A percentile compares a stretch with the other conserved stretches of the same genome.
Conservation (phyloP, 306 rosid species). For the Ormosia semicastrata region DNA sequence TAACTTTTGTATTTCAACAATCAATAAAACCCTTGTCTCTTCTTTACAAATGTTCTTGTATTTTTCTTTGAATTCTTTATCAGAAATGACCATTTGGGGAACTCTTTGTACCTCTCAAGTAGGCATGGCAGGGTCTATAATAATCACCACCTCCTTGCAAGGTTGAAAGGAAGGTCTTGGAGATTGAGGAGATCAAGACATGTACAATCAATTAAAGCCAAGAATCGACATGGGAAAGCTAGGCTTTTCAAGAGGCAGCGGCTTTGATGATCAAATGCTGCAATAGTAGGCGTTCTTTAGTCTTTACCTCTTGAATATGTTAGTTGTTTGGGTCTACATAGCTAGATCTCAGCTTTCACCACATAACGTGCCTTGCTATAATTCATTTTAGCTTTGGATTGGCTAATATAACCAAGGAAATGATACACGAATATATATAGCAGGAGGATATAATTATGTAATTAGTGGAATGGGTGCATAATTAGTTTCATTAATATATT, state of each 20-base stretch:
- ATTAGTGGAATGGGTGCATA: neutral
- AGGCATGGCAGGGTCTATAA: neutral
- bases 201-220: neutral
- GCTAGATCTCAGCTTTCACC: too few relatives aligned
- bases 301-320: neutral
- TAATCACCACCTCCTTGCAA: neutral
- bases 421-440: too few relatives aligned
- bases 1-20: too few relatives aligned
- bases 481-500: neutral
- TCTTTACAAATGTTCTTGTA: too few relatives aligned
- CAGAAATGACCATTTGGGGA: constrained; percentile 7
- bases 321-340: too few relatives aligned
- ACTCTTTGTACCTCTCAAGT: neutral
- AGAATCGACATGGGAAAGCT: neutral
- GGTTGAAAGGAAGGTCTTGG: constrained; percentile 23
- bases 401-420: neutral
- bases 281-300: neutral
- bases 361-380: too few relatives aligned
- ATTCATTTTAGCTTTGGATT: neutral
- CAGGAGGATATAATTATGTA: too few relatives aligned
- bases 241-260: neutral
- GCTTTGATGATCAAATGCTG: neutral
- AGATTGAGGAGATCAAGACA: constrained; percentile 5
- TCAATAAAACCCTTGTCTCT: too few relatives aligned
- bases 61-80: too few relatives aligned